A percentile compares a stretch with the other conserved stretches of the same genome.
phyloP scores from a whole-genome alignment of 164 flowering plant species.

The Umbilicus rupestris region DNA sequence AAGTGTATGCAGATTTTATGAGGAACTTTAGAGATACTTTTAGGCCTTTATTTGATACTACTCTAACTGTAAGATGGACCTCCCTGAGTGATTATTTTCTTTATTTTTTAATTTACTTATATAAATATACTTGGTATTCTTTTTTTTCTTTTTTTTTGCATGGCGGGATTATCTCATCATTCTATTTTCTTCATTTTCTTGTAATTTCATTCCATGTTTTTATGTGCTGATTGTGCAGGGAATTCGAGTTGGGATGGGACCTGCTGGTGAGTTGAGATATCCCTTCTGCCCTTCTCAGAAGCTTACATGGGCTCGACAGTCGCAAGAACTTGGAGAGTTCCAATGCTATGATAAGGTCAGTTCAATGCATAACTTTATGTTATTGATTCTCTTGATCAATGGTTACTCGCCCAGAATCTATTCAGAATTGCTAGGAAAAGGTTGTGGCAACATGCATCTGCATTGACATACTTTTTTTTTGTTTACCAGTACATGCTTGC shows the following conservation, averaged over 20 bases:
- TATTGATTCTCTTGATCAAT: background rate
- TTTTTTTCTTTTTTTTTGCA: too few species aligned
- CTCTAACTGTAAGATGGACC: slow-evolving; percentile 19
- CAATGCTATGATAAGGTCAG: slow-evolving; percentile 72
- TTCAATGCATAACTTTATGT: background rate
- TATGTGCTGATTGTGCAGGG: slow-evolving; percentile 34
- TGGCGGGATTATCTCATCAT: background rate
- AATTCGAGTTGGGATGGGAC: slow-evolving; percentile 74
- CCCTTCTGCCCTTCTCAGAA: slow-evolving; percentile 47
- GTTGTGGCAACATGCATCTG: background rate
- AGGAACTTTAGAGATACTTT: slow-evolving; percentile 53
- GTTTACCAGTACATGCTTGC: slow-evolving; percentile 60
- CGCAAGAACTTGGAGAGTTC: slow-evolving; percentile 55
- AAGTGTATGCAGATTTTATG: slow-evolving; percentile 68
- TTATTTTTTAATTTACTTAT: background rate
- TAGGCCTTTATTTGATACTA: slow-evolving; percentile 36
- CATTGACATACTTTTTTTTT: background rate
- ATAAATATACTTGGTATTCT: too few species aligned
- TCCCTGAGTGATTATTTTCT: too few species aligned
- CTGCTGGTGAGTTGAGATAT: slow-evolving; percentile 69
- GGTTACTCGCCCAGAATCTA: background rate
- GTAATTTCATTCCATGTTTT: background rate
- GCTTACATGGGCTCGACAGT: slow-evolving; percentile 27
- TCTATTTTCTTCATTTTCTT: background rate
- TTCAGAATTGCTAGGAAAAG: background rate